phyloP scores from a whole-genome alignment of 106 monocot genomes.

The Dendrobium huoshanense region DNA sequence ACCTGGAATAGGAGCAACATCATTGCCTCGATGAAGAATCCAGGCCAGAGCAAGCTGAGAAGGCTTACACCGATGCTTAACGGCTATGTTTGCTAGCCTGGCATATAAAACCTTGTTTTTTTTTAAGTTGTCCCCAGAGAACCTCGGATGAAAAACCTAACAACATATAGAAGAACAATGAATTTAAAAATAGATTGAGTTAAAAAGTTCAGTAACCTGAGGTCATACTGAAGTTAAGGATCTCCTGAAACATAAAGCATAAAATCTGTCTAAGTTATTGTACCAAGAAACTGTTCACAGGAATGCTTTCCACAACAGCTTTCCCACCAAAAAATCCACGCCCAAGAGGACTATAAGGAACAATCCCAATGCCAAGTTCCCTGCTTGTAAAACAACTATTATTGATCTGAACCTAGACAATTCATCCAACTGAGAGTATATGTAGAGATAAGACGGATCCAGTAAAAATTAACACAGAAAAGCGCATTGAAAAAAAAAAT shows the following conservation, averaged over 20 bases:
- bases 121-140: conserved; percentile 35
- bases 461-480: neutral
- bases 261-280: conserved; percentile 1
- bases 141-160: conserved; percentile 33
- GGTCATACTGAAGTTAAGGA: neutral
- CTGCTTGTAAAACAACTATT: conserved; percentile 7
- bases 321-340: conserved; percentile 50
- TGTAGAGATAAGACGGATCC: neutral
- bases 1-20: conserved; percentile 57
- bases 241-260: neutral
- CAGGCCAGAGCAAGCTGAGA: conserved; percentile 57
- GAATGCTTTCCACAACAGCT: conserved; percentile 26
- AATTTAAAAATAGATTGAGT: neutral
- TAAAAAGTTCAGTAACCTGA: too few relatives aligned
- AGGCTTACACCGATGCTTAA: conserved; percentile 34
- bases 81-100: conserved; percentile 16
- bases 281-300: conserved; percentile 24
- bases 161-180: conserved; percentile 1
- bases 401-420: neutral
- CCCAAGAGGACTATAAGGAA: conserved; percentile 44
- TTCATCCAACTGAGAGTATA: neutral
- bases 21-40: conserved; percentile 44
- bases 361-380: conserved; percentile 54
- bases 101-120: conserved; percentile 36
- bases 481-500: neutral